Conservation (phyloP, 257 asterid genomes). For the Craterostigma plantagineum region DNA sequence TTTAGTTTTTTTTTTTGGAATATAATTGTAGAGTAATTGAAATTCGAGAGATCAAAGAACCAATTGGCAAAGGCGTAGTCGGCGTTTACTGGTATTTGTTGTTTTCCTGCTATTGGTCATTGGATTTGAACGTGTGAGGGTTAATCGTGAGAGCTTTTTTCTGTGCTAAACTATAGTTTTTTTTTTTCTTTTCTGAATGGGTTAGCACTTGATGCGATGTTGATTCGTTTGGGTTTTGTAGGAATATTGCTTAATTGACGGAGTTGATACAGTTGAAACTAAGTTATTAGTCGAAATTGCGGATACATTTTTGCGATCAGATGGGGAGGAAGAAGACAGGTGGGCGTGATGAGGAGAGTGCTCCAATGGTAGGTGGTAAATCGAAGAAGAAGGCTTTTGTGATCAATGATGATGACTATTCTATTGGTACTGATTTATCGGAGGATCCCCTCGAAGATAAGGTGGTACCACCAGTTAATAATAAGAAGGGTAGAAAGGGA, state of each 20-base stretch:
- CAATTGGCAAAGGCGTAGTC: no score
- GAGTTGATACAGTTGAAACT: constrained; percentile 8
- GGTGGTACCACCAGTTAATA: constrained; percentile 19
- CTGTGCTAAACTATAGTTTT: no score
- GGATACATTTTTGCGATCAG: constrained; percentile 1
- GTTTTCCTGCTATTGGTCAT: no score
- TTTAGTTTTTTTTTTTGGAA: no score
- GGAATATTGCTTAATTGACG: constrained; percentile 10
- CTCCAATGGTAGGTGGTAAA: constrained; percentile 33
- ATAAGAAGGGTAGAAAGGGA: constrained; percentile 57
- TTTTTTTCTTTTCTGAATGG: no score
- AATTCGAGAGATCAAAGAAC: no score
- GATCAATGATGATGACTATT: constrained; percentile 63
- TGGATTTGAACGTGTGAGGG: no score
- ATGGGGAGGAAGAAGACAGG: constrained; percentile 86
- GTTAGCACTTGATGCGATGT: no score
- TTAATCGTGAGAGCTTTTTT: no score
- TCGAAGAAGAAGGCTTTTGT: constrained; percentile 48
- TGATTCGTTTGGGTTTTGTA: neutral
- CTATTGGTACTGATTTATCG: constrained; percentile 38
- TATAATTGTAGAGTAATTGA: no score
- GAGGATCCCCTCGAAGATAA: constrained; percentile 53
- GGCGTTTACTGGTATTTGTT: no score
- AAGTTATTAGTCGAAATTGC: constrained; percentile 18
- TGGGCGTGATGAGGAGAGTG: constrained; percentile 33